Conservation (phyloP, 129 eudicot genomes). For the Saussurea involucrata region DNA sequence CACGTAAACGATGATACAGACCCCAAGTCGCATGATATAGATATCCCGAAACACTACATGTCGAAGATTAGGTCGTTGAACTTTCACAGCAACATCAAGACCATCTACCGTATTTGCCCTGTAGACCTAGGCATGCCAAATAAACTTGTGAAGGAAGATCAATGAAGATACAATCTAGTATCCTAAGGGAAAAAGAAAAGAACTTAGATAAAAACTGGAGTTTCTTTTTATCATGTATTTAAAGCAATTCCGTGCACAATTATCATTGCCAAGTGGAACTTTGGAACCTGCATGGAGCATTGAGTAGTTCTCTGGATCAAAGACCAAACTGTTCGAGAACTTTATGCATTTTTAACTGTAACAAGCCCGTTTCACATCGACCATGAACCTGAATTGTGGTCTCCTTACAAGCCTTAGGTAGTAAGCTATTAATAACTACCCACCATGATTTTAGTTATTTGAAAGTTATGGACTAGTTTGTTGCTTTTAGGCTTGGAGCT, state of each 20-base stretch:
- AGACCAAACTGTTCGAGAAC: constrained; percentile 1
- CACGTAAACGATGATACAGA: constrained; percentile 42
- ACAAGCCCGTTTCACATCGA: neutral
- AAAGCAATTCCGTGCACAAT: neutral
- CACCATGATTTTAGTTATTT: neutral
- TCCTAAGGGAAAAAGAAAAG: neutral
- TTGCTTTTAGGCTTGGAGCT: neutral
- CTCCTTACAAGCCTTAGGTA: neutral
- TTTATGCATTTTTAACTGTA: neutral
- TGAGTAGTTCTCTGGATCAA: neutral
- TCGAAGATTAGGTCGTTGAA: constrained; percentile 90
- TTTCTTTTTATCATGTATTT: neutral
- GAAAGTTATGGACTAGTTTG: neutral
- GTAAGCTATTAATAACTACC: neutral
- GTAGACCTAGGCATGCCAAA: constrained; percentile 57
- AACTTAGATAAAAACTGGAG: neutral
- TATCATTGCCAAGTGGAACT: neutral
- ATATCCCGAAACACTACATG: constrained; percentile 86
- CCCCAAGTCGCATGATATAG: constrained; percentile 96
- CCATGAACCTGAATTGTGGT: neutral
- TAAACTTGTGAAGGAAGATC: constrained; percentile 4
- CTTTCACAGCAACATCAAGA: constrained; percentile 85
- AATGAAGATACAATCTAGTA: neutral
- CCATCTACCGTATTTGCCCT: constrained; percentile 81
- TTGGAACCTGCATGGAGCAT: neutral